phyloP scores from a whole-genome alignment of 345 rosid genomes.

The Hibiscus tridactylites region DNA sequence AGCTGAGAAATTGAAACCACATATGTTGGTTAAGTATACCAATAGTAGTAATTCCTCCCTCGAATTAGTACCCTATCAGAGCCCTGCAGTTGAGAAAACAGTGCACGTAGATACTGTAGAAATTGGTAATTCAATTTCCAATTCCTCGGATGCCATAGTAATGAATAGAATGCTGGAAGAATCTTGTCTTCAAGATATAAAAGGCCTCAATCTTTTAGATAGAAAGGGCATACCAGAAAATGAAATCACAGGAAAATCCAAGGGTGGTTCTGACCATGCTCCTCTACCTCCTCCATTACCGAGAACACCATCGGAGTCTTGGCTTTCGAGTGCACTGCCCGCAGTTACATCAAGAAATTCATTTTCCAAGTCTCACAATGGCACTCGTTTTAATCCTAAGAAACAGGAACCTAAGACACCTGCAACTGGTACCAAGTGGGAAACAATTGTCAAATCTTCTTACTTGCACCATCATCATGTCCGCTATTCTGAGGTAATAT shows the following conservation, averaged over 20 bases:
- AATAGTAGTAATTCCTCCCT: conserved; percentile 36
- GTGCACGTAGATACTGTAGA: conserved; percentile 54
- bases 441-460: conserved; percentile 86
- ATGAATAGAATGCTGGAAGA: conserved; percentile 21
- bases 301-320: conserved; percentile 78
- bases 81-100: conserved; percentile 55
- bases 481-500: conserved; percentile 69
- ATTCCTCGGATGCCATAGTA: conserved; percentile 13
- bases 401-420: conserved; percentile 30
- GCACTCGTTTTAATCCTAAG: conserved; percentile 29
- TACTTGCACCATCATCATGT: conserved; percentile 60
- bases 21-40: conserved; percentile 29
- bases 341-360: conserved; percentile 37
- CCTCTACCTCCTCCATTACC: conserved; percentile 56
- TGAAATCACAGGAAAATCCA: conserved; percentile 2
- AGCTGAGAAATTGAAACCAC: conserved; percentile 35
- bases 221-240: conserved; percentile 12
- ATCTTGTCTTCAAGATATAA: conserved; percentile 20
- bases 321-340: conserved; percentile 81
- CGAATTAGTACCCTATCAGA: conserved; percentile 30
- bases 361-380: conserved; percentile 12
- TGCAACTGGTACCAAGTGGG: conserved; percentile 63
- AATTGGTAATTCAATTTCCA: conserved; percentile 21
- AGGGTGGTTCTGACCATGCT: conserved; percentile 14
- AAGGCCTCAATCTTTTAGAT: conserved; percentile 16